Base-by-base conservation (phyloP, 2,329 filamentous ascomycete species). In the Dendrostoma leiphaemia region DNA sequence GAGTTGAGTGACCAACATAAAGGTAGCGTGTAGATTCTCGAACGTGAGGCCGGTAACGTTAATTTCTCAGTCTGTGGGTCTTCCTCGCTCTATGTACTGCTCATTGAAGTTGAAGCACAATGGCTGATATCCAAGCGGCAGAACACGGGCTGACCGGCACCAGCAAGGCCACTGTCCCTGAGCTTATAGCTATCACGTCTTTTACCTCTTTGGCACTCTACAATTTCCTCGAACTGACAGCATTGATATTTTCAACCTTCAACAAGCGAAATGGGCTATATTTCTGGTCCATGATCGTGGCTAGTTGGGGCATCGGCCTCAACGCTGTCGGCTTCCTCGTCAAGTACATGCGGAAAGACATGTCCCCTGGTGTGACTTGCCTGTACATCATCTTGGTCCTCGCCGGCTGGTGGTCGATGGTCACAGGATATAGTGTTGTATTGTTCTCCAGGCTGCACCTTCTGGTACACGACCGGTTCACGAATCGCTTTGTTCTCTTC, bases 371-470 rank as follows among this genome's bases (percentile, higher is more conserved):
- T 0, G 51, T 60, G 3, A 63, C 24, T 12, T 23, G 62, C 41
- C 61, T 65, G 2, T 69, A 67, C 35, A 41, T 69, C 3, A 67
- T 67, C 2, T 65, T 71, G 7, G 73, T 72, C 6, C 52, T 77
- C 5, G 67, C 78, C 45, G 79, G 80, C 1, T 82, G 80, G 79
- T 78, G 72, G 62, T 62, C 68, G 4, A 81, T 83, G 78, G 71
- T 82, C 1, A 80, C 77, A n/a, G 80, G 80, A 0, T 78, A 82
- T 61, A 75, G 76, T 1, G 60, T 81, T 21, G 80, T 83, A 8
- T 69, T 83, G 3, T 83, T 79, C 66, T 82, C 79, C 2, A 74
- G 80, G 21, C 71, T 83, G 2, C 77, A 82, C 60, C 70, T 83
- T 3, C 73, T 83, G 8, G 68, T 79, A 3, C 74, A 72, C 7